phyloP scores from a whole-genome alignment of 2,329 filamentous ascomycete genomes.

The Fusarium marasasianum region DNA sequence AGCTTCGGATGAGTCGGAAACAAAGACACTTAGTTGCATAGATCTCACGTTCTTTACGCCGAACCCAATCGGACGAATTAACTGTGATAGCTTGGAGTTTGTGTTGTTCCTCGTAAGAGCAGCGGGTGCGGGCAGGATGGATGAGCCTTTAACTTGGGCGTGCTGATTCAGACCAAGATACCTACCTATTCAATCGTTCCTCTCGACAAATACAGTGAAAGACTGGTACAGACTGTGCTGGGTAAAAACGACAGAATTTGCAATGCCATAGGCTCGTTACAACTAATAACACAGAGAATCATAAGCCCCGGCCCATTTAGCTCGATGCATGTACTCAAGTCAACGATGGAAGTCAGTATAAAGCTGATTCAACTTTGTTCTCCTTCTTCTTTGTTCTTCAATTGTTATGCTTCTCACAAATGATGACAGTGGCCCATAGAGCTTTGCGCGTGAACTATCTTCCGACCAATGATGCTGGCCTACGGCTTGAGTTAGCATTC shows the following conservation, averaged over 20 bases:
- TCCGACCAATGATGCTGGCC: background rate
- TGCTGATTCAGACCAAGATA: accelerated
- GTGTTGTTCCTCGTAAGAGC: too few species aligned
- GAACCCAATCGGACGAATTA: accelerated
- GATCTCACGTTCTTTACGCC: background rate
- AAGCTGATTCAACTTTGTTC: too few species aligned
- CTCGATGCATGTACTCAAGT: background rate
- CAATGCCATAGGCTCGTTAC: too few species aligned
- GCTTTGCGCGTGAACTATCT: accelerated
- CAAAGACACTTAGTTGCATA: background rate
- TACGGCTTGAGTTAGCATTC: accelerated
- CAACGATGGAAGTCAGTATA: background rate
- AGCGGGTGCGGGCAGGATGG: accelerated
- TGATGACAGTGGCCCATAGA: accelerated
- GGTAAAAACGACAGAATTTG: too few species aligned
- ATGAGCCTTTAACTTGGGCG: background rate
- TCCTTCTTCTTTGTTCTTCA: too few species aligned
- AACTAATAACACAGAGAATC: too few species aligned
- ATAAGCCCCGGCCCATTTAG: too few species aligned
- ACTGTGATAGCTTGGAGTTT: accelerated
- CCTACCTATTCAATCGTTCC: too few species aligned
- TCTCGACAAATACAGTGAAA: accelerated
- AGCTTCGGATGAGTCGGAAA: background rate
- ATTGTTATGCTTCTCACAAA: background rate
- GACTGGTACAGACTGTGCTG: background rate